Base-by-base conservation (phyloP, 1,284 basidiomycete species). In the Malassezia obtusa region DNA sequence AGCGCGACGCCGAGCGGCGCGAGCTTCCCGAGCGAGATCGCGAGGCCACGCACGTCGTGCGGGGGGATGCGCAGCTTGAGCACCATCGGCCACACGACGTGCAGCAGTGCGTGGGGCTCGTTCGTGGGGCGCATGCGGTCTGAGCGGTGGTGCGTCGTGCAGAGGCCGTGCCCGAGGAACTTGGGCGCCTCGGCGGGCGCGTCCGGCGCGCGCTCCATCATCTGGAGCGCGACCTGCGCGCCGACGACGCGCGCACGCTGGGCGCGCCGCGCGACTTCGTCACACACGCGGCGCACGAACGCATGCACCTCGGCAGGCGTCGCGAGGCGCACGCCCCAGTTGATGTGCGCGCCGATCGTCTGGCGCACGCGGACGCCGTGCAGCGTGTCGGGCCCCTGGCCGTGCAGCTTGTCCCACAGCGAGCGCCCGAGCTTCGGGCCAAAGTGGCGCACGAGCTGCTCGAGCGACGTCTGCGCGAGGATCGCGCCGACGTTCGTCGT, bases 161-260 rank as follows among this genome's bases (percentile, higher is more conserved):
- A 95, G 10, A 80, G 76, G 1, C 92, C 92, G 67, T 96, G 91
- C 0, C 92, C 92, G 62, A 96, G 79, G 61, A 95, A 95, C 86
- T 96, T 98, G 0, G 91, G 85, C n/a, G 87, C 81, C 68, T 98
- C 94, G 11, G 86, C 77, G 0, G 91, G 90, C 0, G 92, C 89
- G 49, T 81, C 81, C 0, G 86, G 82, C 70, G 88, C 84, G 7
- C 92, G 81, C 61, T 84, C 84, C 86, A 96, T 85, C 58, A 96
- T 77, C 85, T 79, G 36, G 78, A 81, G 49, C 82, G 79, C 67
- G 89, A 77, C 7, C 87, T 80, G 57, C 79, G 81, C 25, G 81
- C 78, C n/a, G 87, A 84, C 74, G 88, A 89, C 28, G 4, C 92
- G 76, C 65, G 91, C 92, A 0, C 76, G 75, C 66, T 59, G 45